These are phyloP conservation scores for Styphnolobium japonicum DNA, from an alignment of 306 rosid genomes.

Conservation along the genomic window DNA sequence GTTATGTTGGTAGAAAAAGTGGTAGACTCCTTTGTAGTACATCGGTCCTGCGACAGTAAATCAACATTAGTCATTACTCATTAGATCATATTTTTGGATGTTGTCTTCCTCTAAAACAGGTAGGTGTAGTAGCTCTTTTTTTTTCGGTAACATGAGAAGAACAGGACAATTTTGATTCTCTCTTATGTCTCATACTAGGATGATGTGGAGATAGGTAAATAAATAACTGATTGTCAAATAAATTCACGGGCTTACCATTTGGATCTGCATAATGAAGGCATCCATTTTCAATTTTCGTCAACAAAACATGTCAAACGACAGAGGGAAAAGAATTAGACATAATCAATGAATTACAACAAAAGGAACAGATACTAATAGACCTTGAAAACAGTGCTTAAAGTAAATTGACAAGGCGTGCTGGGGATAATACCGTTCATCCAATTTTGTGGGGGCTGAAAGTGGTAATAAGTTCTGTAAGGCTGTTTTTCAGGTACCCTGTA, in stretches of 20 bases:
- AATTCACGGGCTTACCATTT: conserved; percentile 37
- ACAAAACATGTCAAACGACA: conserved; percentile 30
- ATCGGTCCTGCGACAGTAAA: conserved; percentile 41
- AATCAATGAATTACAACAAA: not conserved
- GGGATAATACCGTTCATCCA: conserved; percentile 48
- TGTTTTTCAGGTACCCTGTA: conserved; percentile 5
- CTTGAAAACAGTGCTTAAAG: not conserved
- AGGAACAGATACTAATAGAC: not conserved
- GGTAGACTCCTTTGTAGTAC: conserved; percentile 55
- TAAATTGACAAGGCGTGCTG: not conserved
- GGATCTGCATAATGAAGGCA: conserved; percentile 47
- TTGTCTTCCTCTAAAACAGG: too few relatives aligned
- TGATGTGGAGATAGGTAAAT: not conserved
- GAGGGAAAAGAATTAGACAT: conserved; percentile 19
- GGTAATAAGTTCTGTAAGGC: conserved; percentile 35
- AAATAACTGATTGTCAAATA: not conserved
- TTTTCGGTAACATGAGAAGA: not conserved
- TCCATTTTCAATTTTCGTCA: conserved; percentile 16
- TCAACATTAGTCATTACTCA: not conserved
- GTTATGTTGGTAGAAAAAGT: conserved; percentile 55
- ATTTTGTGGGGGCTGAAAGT: conserved; percentile 39
- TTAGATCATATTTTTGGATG: not conserved
- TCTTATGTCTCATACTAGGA: not conserved
- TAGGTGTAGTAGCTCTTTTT: not conserved
- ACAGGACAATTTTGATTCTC: not conserved